Percentiles rank a stretch among this genome's conserved stretches.
Evolutionary conservation across 257 asterid genomes (phyloP).

Genomic region (Mitragyna speciosa): DNA sequence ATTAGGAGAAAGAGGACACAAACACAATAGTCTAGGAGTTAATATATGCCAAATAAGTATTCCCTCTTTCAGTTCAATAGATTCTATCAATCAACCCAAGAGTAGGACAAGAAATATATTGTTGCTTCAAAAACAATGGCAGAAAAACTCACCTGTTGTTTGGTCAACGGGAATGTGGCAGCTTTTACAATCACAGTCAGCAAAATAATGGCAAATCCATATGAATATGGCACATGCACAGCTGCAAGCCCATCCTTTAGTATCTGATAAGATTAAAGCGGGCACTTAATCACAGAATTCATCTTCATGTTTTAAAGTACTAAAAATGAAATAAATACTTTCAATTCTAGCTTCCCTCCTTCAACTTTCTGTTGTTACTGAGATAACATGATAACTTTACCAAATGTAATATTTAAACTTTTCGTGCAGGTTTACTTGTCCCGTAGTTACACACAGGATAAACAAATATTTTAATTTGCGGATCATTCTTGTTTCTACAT

Average conservation of each 20-base stretch:
- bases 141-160: slow-evolving; percentile 77
- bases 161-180: slow-evolving; percentile 92
- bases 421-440: background rate
- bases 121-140: slow-evolving; percentile 14
- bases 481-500: background rate
- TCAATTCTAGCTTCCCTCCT: background rate
- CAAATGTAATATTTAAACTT: background rate
- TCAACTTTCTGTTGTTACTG: background rate
- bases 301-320: background rate
- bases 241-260: slow-evolving; percentile 82
- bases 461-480: too few species aligned
- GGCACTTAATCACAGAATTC: background rate
- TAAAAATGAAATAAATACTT: background rate
- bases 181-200: slow-evolving; percentile 85
- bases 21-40: slow-evolving; percentile 7
- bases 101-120: background rate
- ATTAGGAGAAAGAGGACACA: slow-evolving; percentile 1
- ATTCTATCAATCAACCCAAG: background rate
- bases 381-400: too few species aligned
- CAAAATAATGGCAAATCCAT: slow-evolving; percentile 96
- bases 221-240: slow-evolving; percentile 93
- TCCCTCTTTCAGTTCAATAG: slow-evolving; percentile 9
- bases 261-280: slow-evolving; percentile 54
- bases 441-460: too few species aligned
- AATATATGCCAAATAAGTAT: background rate